A percentile compares a stretch with the other conserved stretches of the same genome.
Conservation (phyloP, 2,329 filamentous ascomycete species). For the Dryadomyces quercus-mongolicae region DNA sequence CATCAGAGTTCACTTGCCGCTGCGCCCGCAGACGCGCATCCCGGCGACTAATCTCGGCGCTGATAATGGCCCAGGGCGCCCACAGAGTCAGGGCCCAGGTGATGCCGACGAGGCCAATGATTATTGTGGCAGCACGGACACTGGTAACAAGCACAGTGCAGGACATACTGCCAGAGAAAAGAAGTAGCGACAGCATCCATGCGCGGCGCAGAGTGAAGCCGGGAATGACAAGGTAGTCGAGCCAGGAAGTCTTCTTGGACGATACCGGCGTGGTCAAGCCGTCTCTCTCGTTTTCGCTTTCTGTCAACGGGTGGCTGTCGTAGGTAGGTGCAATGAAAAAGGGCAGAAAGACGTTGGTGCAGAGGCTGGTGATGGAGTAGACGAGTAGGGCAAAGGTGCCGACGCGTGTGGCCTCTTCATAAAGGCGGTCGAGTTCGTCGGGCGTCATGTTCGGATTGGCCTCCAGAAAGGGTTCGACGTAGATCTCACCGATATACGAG, state of each 20-base stretch:
- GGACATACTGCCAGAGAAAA: conserved; percentile 74
- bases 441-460: conserved; percentile 67
- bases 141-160: conserved; percentile 67
- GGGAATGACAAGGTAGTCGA: conserved; percentile 60
- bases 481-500: conserved; percentile 87
- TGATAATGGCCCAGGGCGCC: conserved; percentile 93
- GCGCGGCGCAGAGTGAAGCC: conserved; percentile 77
- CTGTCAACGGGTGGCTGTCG: conserved; percentile 23
- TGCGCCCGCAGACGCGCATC: conserved; percentile 45
- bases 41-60: conserved; percentile 76
- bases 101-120: conserved; percentile 74
- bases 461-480: conserved; percentile 70
- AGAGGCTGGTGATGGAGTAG: conserved; percentile 75
- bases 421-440: conserved; percentile 64
- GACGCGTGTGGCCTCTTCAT: conserved; percentile 74
- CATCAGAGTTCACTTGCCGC: conserved; percentile 10
- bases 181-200: conserved; percentile 76
- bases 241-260: conserved; percentile 15
- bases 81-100: conserved; percentile 89
- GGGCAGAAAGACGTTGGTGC: conserved; percentile 71
- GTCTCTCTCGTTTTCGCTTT: neutral
- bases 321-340: conserved; percentile 79
- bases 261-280: neutral
- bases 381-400: conserved; percentile 83
- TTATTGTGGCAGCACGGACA: conserved; percentile 57